Evolutionary conservation across 257 asterid genomes (phyloP), one percentile per base, ranked within the genome.

Genomic region (Marsdenia floribunda): DNA sequence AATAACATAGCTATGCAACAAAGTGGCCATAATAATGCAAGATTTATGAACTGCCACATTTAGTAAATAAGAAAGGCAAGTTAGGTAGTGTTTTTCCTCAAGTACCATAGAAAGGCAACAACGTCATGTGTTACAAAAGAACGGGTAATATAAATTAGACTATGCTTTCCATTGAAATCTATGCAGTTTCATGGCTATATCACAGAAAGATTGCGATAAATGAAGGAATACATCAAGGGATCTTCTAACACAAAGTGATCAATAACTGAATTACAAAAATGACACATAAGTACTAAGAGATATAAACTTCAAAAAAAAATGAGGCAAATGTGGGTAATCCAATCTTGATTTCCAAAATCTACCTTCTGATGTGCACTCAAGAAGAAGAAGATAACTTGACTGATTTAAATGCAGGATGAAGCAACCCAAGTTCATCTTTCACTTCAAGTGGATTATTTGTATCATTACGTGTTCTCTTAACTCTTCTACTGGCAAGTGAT

Each of bases 371-470:
- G 77, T 22, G 70, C 73, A 75, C 22, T 73, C 72, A 83, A 70
- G 81, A 68, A 29, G n/a, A 42, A 71, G 83, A 80, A 24, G 80
- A 76, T 73, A 81, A 77, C 87, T 88, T 88, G 68, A 78, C 82
- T 35, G 89, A 94, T 80, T 86, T 87, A 72, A 89, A 92, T 9
- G 87, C 70, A 9, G 96, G 97, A 73, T 92, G 97, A 82, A 89
- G 96, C 78, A 92, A 80, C 7, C 96, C 96, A 4, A 81, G 87
- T 65, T 88, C 89, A 67, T 89, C 96, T 63, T 61, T 76, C 79
- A 77, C 82, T 52, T 88, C 93, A 72, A 89, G 88, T n/a, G 97
- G 97, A 79, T 90, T 92, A 75, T 79, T 83, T 6, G 92, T 87
- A 79, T 90, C 96, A 0, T 92, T 89, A 50, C 96, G 81, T 5